Percentiles rank a stretch among this genome's conserved stretches.
Conservation (phyloP, 2,329 filamentous ascomycete genomes). For the Paraconiothyrium sp. region DNA sequence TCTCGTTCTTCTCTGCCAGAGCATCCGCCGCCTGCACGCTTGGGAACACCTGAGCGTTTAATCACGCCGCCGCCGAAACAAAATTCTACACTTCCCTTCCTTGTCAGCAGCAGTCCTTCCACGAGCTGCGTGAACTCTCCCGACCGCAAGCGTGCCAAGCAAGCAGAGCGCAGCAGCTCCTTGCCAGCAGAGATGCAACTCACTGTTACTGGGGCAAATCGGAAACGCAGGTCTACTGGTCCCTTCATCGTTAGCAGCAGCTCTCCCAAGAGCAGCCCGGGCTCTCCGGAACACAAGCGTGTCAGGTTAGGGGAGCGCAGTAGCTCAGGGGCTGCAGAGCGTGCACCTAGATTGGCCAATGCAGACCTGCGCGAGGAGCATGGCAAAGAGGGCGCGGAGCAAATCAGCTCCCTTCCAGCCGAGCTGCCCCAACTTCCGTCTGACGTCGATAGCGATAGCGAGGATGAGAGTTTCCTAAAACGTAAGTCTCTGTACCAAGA, state of each 20-base stretch:
- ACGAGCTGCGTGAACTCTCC: background rate
- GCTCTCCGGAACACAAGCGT: background rate
- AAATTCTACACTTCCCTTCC: background rate
- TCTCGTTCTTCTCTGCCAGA: background rate
- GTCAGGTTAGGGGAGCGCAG: background rate
- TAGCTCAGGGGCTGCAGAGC: background rate
- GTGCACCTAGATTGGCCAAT: background rate
- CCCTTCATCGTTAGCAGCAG: slow-evolving; percentile 7
- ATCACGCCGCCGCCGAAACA: background rate
- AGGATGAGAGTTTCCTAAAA: background rate
- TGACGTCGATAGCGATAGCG: background rate
- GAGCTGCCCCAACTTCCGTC: background rate
- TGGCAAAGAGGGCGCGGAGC: background rate
- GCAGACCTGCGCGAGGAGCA: background rate
- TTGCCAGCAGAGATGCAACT: background rate
- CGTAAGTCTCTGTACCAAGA: background rate
- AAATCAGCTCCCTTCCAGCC: background rate
- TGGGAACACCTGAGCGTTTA: background rate
- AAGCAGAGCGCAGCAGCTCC: background rate
- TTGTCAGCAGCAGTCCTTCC: background rate
- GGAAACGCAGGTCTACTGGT: slow-evolving; percentile 4
- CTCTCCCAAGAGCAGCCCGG: background rate
- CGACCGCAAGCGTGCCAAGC: background rate
- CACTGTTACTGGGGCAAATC: background rate
- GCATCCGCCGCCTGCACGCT: background rate